A percentile compares a stretch with the other conserved stretches of the same genome.
These are phyloP conservation scores for Pleurotus eryngii DNA, from an alignment of 768 basidiomycete genomes.

Conservation along the genomic window DNA sequence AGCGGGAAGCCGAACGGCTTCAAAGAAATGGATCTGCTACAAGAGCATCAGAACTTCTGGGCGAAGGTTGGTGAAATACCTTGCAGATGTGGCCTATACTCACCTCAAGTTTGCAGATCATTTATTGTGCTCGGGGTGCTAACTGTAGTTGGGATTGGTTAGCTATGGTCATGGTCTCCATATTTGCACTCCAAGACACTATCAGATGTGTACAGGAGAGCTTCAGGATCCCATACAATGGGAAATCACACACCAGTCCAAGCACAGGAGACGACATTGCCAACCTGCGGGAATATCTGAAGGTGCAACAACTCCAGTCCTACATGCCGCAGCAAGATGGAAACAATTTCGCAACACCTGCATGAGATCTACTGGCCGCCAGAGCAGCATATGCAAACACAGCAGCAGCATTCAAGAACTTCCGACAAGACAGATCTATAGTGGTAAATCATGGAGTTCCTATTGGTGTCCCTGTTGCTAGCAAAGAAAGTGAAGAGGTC, in stretches of 20 bases:
- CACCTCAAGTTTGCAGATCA: neutral
- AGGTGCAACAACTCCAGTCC: conserved; percentile 9
- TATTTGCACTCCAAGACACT: conserved; percentile 10
- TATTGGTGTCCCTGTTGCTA: neutral
- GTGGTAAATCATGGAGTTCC: neutral
- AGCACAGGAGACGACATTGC: neutral
- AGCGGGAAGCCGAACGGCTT: conserved; percentile 12
- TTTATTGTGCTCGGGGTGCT: conserved; percentile 9
- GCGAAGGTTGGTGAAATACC: conserved; percentile 13
- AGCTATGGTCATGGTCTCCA: conserved; percentile 10
- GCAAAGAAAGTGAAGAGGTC: neutral
- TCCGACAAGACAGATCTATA: conserved; percentile 9
- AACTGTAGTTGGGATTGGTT: conserved; percentile 13
- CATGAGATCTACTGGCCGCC: conserved; percentile 11
- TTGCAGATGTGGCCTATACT: neutral
- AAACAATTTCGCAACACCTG: conserved; percentile 5
- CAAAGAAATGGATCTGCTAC: conserved; percentile 22
- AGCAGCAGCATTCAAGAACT: conserved; percentile 10
- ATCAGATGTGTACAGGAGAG: conserved; percentile 1
- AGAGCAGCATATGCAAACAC: conserved; percentile 14
- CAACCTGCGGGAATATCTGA: conserved; percentile 9
- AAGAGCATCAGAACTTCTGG: conserved; percentile 23
- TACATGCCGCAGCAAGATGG: conserved; percentile 6
- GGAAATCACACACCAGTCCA: neutral
- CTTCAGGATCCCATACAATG: conserved; percentile 3